Percentiles rank a stretch among this genome's conserved stretches.
Conservation (phyloP, 495 filamentous ascomycete genomes). For the Tuber calosporum region DNA sequence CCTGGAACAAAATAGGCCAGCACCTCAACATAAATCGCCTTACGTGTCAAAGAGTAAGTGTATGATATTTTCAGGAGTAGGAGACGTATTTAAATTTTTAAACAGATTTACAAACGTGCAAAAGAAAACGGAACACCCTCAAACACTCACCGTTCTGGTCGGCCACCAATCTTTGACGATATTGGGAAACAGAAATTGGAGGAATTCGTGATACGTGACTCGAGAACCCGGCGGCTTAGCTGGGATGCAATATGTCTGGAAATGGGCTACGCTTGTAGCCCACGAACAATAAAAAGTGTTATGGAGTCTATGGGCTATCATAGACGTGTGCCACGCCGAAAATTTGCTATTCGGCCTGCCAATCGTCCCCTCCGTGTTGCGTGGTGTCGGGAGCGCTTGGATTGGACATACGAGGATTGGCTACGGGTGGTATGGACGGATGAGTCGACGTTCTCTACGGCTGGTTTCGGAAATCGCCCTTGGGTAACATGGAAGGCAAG, state of each 20-base stretch:
- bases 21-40: no score
- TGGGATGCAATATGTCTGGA: not conserved
- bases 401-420: conserved; percentile 20
- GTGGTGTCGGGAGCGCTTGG: not conserved
- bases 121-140: conserved; percentile 9
- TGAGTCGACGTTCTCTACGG: conserved; percentile 18
- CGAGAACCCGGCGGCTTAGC: not conserved
- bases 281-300: not conserved
- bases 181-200: not conserved
- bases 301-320: no score
- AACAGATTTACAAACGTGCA: not conserved
- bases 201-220: conserved; percentile 3
- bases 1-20: not conserved
- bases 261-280: conserved; percentile 1
- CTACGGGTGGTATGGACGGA: conserved; percentile 16
- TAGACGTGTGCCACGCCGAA: no score
- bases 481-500: conserved; percentile 3
- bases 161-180: conserved; percentile 9
- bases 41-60: no score
- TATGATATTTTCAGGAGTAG: no score
- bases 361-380: not conserved
- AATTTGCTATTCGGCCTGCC: not conserved
- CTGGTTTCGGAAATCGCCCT: conserved; percentile 1
- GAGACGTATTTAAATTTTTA: no score
- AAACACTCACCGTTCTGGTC: conserved; percentile 4